These are phyloP conservation scores for Mikania micrantha DNA, from an alignment of 129 eudicot species.

Conservation along the genomic window DNA sequence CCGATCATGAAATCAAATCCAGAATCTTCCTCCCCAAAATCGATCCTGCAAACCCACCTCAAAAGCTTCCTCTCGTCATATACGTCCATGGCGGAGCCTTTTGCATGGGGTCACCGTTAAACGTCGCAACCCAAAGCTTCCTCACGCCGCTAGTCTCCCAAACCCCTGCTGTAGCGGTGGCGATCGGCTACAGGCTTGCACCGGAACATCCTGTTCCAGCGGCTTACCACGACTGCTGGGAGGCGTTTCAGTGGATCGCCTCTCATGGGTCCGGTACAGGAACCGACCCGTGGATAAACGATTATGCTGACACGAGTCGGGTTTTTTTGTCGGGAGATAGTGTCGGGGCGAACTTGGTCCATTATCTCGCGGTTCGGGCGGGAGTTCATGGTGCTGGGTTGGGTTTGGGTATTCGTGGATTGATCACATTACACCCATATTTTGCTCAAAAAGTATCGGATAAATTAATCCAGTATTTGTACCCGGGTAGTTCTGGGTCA, in stretches of 20 bases:
- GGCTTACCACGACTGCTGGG: conserved; percentile 45
- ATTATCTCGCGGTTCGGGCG: conserved; percentile 34
- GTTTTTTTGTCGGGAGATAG: conserved; percentile 38
- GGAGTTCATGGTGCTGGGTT: conserved; percentile 3
- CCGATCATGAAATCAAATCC: conserved; percentile 16
- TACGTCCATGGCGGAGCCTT: conserved; percentile 56
- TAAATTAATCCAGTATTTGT: conserved; percentile 22
- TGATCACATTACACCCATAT: conserved; percentile 36
- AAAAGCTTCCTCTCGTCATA: conserved; percentile 38
- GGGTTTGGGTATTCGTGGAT: conserved; percentile 21
- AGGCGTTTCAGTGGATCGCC: conserved; percentile 37
- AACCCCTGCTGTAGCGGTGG: conserved; percentile 19
- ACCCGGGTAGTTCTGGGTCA: conserved; percentile 27
- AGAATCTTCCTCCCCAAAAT: conserved; percentile 42
- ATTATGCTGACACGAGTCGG: conserved; percentile 30
- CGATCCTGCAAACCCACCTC: background rate
- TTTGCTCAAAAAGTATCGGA: conserved; percentile 29
- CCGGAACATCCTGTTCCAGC: conserved; percentile 48
- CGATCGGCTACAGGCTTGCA: conserved; percentile 43
- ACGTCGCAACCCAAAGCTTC: conserved; percentile 18
- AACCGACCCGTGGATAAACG: conserved; percentile 40
- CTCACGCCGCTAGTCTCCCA: conserved; percentile 26
- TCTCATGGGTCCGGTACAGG: conserved; percentile 27
- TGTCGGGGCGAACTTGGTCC: conserved; percentile 49
- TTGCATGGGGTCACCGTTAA: conserved; percentile 35